Base-by-base conservation (phyloP, 495 filamentous ascomycete species). In the Penicillium crystallinum region DNA sequence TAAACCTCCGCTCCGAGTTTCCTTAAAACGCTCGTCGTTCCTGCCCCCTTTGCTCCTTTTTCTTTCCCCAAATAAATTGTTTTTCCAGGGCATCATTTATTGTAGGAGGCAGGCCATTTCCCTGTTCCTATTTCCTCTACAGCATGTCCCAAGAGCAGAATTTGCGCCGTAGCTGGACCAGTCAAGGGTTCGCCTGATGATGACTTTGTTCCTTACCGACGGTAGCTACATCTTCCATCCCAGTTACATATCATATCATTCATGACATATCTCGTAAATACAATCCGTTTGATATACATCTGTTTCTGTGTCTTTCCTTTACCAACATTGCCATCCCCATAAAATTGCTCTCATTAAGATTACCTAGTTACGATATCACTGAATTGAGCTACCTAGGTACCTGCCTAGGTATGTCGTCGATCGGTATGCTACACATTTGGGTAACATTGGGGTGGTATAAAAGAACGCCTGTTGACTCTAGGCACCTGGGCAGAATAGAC, bases 51-150 rank as follows among this genome's bases (percentile, higher is more conserved):
- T 27, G 23, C 64, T 71, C 55, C 77, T 70, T 73, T 66, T 59
- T 72, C 55, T 56, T 66, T 59, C 72, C 54, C 54, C 57, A 76
- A 73, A 74, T 78, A 77, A 68, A 63, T 77, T 72, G 75, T 77
- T 75, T 36, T 36, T 60, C 64, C 77, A 67, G 86, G 80, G 77
- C 86, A 82, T 81, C 77, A 67, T 84, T 93, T 95, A 91, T 95
- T 92, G 90, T 96, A 87, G 90, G 87, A 81, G 76, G 76, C 69
- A 74, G 69, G 71, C 27, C 70, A 30, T 45, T 29, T 15, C 48
- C n/a, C 57, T 43, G 47, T 77, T 75, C 72, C 61, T 69, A 59
- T 71, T 63, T 82, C 79, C 83, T 82, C 83, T 87, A 72, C 76
- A 80, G 77, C 71, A 75, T 81, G 77, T 67, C 71, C 78, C 79